Base-by-base conservation (phyloP, 2,329 filamentous ascomycete species). In the Trichoderma sp. region DNA sequence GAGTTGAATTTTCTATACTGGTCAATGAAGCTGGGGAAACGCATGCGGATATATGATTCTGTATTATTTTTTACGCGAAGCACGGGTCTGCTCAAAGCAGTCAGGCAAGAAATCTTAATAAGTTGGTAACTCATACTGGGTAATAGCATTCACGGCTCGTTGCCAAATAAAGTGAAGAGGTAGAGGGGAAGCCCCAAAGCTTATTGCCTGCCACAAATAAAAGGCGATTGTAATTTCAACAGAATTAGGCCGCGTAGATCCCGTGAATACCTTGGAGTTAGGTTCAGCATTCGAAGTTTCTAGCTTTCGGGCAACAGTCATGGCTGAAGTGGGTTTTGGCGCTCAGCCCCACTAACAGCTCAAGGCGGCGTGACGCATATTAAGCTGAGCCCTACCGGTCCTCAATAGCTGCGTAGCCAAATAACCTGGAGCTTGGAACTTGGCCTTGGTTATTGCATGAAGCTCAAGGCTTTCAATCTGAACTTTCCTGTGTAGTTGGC, bases 321-420 rank as follows among this genome's bases (percentile, higher is more conserved):
- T 28, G 18, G 26, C 54, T 58, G 26, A 13, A 49, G 59, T 37
- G 52, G 34, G 32, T 61, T 61, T 61, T 63, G 58, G 49, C 43
- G 34, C 52, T 34, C 28, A 56, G 46, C 66, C 66, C 66, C 66
- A 39, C 66, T 51, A 65, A 49, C 2, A 43, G n/a, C 26, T 34
- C 51, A 51, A 49, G 37, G 49, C 68, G 69, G 69, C 59, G 65
- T 69, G 69, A 71, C 69, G 66, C 69, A 67, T 28, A 46, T 43
- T 43, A 52, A 64, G 54, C 26, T 55, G 61, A 65, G 54, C 61
- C 61, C 51, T 59, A 59, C 39, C 13, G 24, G n/a, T 18, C 37
- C 30, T 43, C 37, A 5, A 5, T 55, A 11, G 60, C 18, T 64
- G 49, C 7, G 49, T 30, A 24, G 49, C 34, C 39, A 43, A 30